A percentile compares a stretch with the other conserved stretches of the same genome.
phyloP scores from a whole-genome alignment of 352 stramenopile genomes.

The Sclerospora graminicola region DNA sequence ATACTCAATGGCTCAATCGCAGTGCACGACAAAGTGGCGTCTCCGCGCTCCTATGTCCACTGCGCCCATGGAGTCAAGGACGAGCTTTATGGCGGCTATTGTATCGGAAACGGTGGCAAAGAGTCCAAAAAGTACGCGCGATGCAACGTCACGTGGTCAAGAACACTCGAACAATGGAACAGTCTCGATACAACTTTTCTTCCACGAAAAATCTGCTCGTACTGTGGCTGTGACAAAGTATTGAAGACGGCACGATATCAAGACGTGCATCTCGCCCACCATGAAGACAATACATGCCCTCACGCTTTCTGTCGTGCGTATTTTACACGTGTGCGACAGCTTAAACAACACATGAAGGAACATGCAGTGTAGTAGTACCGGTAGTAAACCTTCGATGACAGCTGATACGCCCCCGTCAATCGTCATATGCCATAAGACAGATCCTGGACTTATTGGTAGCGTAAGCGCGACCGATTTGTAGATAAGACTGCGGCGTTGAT shows the following conservation, averaged over 20 bases:
- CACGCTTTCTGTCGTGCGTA: conserved; percentile 19
- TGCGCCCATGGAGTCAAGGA: conserved; percentile 24
- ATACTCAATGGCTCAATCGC: too few species aligned
- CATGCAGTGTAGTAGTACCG: too few species aligned
- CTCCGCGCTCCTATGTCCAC: too few species aligned
- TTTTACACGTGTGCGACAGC: conserved; percentile 21
- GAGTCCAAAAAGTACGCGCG: conserved; percentile 16
- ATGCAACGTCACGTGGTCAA: too few species aligned
- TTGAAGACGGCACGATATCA: too few species aligned
- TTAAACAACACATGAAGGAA: conserved; percentile 20
- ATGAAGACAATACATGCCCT: conserved; percentile 18
- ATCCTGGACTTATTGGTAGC: not conserved
- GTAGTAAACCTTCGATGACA: too few species aligned
- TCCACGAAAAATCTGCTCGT: conserved; percentile 20
- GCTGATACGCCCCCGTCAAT: too few species aligned
- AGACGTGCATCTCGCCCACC: too few species aligned
- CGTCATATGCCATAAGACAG: not conserved
- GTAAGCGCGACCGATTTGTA: conserved; percentile 1
- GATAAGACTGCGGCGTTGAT: conserved; percentile 47
- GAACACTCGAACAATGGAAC: too few species aligned
- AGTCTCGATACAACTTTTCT: conserved; percentile 13
- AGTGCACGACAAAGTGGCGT: too few species aligned
- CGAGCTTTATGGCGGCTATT: conserved; percentile 22
- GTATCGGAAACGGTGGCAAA: conserved; percentile 18
- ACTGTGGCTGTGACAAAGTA: conserved; percentile 36